Percentiles rank a stretch among this genome's conserved stretches.
These are phyloP conservation scores for Aspergillus unguis DNA, from an alignment of 2,329 filamentous ascomycete genomes.

Conservation along the genomic window DNA sequence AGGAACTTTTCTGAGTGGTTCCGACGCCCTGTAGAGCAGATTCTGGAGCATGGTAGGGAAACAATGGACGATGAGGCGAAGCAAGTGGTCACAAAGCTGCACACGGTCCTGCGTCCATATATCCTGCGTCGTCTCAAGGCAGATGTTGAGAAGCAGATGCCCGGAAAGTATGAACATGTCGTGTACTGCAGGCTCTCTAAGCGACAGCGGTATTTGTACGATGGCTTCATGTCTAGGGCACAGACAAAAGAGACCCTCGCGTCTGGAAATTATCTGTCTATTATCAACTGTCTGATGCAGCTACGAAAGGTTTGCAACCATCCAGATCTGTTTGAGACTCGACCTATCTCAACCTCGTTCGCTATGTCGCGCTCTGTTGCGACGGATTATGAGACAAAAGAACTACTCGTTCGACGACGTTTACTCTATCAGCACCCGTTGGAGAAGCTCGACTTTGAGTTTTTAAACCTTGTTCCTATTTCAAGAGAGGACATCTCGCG, in stretches of 20 bases:
- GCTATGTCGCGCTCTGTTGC: constrained; percentile 79
- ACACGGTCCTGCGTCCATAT: constrained; percentile 90
- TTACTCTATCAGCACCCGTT: constrained; percentile 63
- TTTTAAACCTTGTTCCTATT: constrained; percentile 74
- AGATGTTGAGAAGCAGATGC: constrained; percentile 99
- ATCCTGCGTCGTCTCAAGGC: constrained; percentile 86
- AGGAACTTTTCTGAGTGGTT: constrained; percentile 96
- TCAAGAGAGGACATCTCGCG: constrained; percentile 64
- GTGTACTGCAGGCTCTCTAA: constrained; percentile 95
- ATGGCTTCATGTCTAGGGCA: constrained; percentile 87
- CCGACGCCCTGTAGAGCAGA: constrained; percentile 90
- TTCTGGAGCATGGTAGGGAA: constrained; percentile 88
- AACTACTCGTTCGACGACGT: constrained; percentile 64
- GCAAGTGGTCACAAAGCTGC: constrained; percentile 86
- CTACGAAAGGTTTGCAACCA: constrained; percentile 97
- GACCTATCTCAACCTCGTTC: constrained; percentile 95
- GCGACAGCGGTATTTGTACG: constrained; percentile 90
- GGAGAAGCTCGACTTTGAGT: constrained; percentile 65
- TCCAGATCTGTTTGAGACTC: constrained; percentile 91
- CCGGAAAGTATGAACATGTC: constrained; percentile 94
- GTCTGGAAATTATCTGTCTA: constrained; percentile 93
- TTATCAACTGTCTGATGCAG: constrained; percentile 98
- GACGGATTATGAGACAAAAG: constrained; percentile 69
- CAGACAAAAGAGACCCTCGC: constrained; percentile 86
- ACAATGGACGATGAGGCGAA: constrained; percentile 93